Base-by-base conservation (phyloP, 1,139 yeast species). In the Meyerozyma sp. region DNA sequence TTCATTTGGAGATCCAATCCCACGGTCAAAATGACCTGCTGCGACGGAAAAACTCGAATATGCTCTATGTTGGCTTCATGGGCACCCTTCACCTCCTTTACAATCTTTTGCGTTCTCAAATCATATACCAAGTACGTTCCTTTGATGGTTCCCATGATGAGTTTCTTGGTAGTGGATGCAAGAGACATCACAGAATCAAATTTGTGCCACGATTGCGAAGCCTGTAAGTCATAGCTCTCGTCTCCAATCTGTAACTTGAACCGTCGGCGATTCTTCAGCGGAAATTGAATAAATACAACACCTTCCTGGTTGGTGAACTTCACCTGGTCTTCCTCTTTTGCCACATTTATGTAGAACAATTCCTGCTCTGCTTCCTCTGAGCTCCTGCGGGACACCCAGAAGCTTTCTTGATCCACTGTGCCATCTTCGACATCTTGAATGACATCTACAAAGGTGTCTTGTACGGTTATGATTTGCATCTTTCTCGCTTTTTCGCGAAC, bases 1-100 rank as follows among this genome's bases (percentile, higher is more conserved):
- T 79, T 79, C 39, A 81, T 62, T 44, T 61, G 73, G 62, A 72
- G 67, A 56, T 84, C 91, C 6, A 67, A 56, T 2, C 86, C 82
- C 11, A 73, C 67, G 2, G 84, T 73, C 35, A 82, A 52, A 2
- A 79, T 52, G 8, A 80, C 91, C 50, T 72, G 65, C 2, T 80
- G 77, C 10, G 87, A 80, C 0, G 90, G 86, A 54, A 84, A 82
- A 43, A 80, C 69, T 44, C 48, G 38, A 10, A 61, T 44, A 4
- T 49, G 49, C 2, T 42, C 41, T 8, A 82, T 62, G 42, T 77
- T 75, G 26, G 70, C 55, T 34, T 54, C 61, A 61, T 84, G 91
- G 1, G 78, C 79, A 2, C 63, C 62, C 1, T 53, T 47, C 8
- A 50, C 44, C 8, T 50, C 23, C 50, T 28, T 34, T 9, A 8